Conservation (phyloP, 495 filamentous ascomycete genomes). For the Bryoglossum gracile region DNA sequence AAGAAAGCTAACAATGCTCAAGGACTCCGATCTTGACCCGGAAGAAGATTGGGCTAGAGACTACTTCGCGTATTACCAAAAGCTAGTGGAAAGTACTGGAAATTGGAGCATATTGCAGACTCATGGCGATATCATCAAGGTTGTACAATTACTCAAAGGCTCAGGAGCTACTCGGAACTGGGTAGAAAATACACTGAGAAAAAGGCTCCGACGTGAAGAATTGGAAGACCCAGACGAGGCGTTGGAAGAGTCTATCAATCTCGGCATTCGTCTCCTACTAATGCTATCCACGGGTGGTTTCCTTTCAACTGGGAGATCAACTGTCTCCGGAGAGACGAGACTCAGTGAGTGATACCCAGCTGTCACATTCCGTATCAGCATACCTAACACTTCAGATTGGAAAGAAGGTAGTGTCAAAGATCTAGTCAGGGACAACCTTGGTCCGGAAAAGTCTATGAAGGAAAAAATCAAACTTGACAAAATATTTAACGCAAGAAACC, state of each 20-base stretch:
- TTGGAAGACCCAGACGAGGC: background rate
- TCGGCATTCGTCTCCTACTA: constrained; percentile 17
- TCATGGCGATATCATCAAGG: constrained; percentile 7
- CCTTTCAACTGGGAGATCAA: background rate
- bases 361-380: background rate
- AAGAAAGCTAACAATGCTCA: background rate
- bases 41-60: background rate
- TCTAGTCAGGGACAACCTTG: constrained; percentile 10
- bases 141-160: background rate
- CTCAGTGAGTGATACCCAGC: background rate
- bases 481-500: constrained; percentile 27
- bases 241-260: constrained; percentile 13
- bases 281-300: constrained; percentile 15
- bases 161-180: background rate
- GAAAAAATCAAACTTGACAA: constrained; percentile 19
- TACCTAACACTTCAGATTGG: constrained; percentile 8
- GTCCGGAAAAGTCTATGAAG: background rate
- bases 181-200: background rate
- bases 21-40: background rate
- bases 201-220: background rate
- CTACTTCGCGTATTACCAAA: constrained; percentile 1
- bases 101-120: background rate
- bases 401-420: constrained; percentile 11
- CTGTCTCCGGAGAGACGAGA: background rate
- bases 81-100: background rate